Evolutionary conservation across 345 rosid species (phyloP), one percentile per base, ranked within the genome.

Genomic region (Hibiscus tridactylites): DNA sequence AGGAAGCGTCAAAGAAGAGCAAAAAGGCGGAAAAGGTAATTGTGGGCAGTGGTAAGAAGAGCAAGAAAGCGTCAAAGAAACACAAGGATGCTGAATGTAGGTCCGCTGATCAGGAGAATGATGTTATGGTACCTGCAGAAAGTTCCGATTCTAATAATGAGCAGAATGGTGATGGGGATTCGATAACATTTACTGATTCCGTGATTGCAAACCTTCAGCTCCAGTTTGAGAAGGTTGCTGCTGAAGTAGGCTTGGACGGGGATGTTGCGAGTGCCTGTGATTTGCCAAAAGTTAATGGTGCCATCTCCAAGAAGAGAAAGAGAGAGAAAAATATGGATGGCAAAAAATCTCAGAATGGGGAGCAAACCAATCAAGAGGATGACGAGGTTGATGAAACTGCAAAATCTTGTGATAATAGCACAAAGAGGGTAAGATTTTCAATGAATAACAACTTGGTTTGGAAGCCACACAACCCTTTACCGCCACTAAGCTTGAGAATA

Each of bases 401-500:
- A 11, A 86, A 79, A 68, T 88, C 86, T 33, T 79, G 63, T 15
- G 90, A 85, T 75, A 87, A 87, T 78, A 88, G 93, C 81, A 82
- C 80, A 13, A 95, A 92, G 90, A 90, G 89, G 86, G 99, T 95
- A 13, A 84, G 88, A 74, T 95, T 95, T 56, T 88, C 97, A 15
- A 92, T 92, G 92, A 90, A 85, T 73, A 90, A 80, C 82, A 95
- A 92, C 83, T 74, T 95, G 85, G 96, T 92, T 46, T 95, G 99
- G 99, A 95, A 90, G 77, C 97, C 99, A 10, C 96, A 92, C 61
- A 90, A 82, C 77, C 99, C 99, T 57, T 74, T 95, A 65, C 99
- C 97, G 70, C 99, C 97, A 11, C 89, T 92, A 68, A 86, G 84
- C 74, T 74, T 95, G 84, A 90, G 99, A 83, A 74, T 92, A 80